phyloP scores from a whole-genome alignment of 2,329 filamentous ascomycete genomes.

The Pseudogymnoascus sp. region DNA sequence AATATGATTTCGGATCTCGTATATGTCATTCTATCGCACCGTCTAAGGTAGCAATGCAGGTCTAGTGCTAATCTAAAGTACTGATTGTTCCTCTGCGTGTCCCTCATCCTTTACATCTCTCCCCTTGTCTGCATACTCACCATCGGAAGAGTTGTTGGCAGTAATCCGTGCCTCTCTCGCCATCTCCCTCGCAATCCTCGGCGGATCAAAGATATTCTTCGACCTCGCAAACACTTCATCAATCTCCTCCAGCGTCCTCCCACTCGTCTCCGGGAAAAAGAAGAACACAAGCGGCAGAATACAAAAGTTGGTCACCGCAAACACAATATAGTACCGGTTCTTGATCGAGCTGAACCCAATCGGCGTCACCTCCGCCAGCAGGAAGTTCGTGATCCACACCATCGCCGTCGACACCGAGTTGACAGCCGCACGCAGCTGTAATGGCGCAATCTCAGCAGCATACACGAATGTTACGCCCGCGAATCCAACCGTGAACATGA shows the following conservation, averaged over 20 bases:
- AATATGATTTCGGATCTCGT: neutral
- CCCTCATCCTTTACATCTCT: neutral
- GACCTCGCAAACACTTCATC: constrained; percentile 33
- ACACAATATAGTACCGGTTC: constrained; percentile 30
- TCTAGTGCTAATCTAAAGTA: neutral
- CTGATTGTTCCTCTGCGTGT: neutral
- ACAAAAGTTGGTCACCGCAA: constrained; percentile 21
- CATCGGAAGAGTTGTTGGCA: neutral
- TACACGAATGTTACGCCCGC: constrained; percentile 18
- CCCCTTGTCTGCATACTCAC: neutral
- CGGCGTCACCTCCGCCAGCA: constrained; percentile 20
- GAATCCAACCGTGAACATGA: constrained; percentile 22
- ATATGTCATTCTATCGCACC: neutral
- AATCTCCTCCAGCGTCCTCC: constrained; percentile 56
- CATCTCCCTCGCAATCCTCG: neutral
- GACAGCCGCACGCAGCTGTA: constrained; percentile 26
- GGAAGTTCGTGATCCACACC: constrained; percentile 12
- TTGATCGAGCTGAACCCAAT: constrained; percentile 25
- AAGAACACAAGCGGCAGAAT: constrained; percentile 48
- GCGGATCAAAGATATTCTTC: neutral
- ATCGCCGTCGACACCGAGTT: constrained; percentile 40
- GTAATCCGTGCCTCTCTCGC: neutral
- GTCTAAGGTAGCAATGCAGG: no score
- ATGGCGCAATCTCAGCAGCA: constrained; percentile 12
- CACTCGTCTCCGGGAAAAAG: constrained; percentile 56